Conservation (phyloP, 257 asterid species). For the Solanum ossicruentum region DNA sequence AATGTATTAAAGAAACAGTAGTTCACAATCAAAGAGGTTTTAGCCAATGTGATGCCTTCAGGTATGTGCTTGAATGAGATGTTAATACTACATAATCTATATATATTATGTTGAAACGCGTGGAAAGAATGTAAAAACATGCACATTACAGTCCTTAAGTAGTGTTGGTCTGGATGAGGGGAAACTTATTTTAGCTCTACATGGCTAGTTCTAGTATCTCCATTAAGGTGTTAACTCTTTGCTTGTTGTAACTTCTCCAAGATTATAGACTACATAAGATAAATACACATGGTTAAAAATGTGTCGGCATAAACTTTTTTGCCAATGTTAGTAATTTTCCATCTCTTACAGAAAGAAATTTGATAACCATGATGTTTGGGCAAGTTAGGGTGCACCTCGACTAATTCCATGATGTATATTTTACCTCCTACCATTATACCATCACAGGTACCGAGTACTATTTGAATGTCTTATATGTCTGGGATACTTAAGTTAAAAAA, state of each 20-base stretch:
- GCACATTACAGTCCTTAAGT: background rate
- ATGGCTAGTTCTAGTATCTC: background rate
- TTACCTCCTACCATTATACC: background rate
- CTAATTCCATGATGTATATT: background rate
- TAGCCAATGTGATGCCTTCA: conserved; percentile 38
- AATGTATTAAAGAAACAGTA: conserved; percentile 28
- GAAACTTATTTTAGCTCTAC: background rate
- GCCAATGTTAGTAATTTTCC: background rate
- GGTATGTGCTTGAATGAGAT: conserved; percentile 14
- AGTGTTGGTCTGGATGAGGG: background rate
- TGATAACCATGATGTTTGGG: background rate
- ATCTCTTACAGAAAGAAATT: background rate
- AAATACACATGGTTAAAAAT: background rate
- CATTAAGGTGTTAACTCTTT: background rate
- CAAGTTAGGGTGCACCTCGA: background rate
- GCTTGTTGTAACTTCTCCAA: background rate
- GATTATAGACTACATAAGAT: background rate
- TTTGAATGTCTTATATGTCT: background rate
- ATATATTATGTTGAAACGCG: background rate
- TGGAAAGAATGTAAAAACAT: background rate
- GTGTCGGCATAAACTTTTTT: background rate
- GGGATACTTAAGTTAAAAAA: background rate
- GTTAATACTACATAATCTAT: background rate
- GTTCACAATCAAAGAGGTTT: conserved; percentile 38
- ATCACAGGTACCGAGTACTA: background rate